Evolutionary conservation across 148 eudicot genomes (phyloP).

Genomic region (Euryodendron excelsum): DNA sequence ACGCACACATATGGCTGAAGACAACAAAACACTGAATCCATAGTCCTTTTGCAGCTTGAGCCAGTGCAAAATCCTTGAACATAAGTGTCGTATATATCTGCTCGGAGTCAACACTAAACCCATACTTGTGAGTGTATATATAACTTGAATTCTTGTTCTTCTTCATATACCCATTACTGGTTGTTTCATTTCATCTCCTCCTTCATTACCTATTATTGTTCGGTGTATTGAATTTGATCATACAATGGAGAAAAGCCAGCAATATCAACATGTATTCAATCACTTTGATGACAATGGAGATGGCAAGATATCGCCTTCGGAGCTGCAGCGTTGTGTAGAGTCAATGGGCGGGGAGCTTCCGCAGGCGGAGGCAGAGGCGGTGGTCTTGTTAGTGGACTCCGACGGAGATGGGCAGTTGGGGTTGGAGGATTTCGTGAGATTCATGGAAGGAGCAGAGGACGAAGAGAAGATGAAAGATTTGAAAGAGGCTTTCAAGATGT

Average conservation of each 20-base stretch:
- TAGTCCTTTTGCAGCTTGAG: no score
- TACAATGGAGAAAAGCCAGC: constrained; percentile 7
- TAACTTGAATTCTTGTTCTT: no score
- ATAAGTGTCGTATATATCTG: no score
- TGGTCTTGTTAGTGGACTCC: constrained; percentile 31
- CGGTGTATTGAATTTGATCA: not conserved
- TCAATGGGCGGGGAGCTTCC: constrained; percentile 25
- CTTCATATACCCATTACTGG: no score
- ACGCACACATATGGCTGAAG: no score
- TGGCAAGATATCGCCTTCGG: constrained; percentile 39
- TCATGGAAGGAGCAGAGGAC: constrained; percentile 35
- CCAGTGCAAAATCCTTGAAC: no score
- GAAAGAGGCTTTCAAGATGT: constrained; percentile 34
- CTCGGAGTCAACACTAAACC: no score
- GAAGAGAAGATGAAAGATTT: constrained; percentile 34
- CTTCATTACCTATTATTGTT: no score
- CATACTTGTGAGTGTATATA: no score
- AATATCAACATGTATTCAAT: constrained; percentile 31
- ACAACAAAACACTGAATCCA: no score
- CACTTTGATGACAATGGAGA: constrained; percentile 41
- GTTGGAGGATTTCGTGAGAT: constrained; percentile 35
- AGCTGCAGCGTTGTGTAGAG: constrained; percentile 30
- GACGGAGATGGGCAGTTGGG: constrained; percentile 50
- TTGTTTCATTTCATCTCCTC: no score
- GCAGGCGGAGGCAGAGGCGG: constrained; percentile 36